These are phyloP conservation scores for Trichoderma afroharzianum DNA, from an alignment of 2,329 filamentous ascomycete species.

Conservation along the genomic window DNA sequence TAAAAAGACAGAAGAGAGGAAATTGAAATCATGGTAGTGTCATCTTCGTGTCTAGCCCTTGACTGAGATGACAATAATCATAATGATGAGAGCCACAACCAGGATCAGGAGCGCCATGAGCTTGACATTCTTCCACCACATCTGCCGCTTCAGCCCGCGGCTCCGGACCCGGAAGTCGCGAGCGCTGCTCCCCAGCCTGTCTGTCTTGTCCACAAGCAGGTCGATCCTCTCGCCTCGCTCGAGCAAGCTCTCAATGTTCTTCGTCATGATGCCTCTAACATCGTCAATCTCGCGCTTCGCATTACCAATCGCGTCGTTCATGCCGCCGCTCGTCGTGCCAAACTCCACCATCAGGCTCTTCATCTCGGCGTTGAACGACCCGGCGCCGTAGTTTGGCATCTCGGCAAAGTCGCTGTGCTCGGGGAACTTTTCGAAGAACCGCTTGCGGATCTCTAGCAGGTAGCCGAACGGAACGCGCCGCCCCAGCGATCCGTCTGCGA, in stretches of 20 bases:
- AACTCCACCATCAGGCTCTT: conserved; percentile 77
- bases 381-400: conserved; percentile 86
- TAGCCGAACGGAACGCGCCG: conserved; percentile 91
- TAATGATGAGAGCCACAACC: conserved; percentile 59
- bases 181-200: conserved; percentile 81
- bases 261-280: conserved; percentile 88
- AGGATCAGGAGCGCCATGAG: conserved; percentile 77
- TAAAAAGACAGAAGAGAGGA: neutral
- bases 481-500: conserved; percentile 76
- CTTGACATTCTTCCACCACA: conserved; percentile 99
- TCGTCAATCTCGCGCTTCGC: conserved; percentile 90
- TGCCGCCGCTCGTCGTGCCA: conserved; percentile 70
- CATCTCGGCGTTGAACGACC: conserved; percentile 77
- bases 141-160: conserved; percentile 79
- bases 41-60: conserved; percentile 37
- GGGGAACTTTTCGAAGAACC: conserved; percentile 72
- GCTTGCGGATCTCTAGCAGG: conserved; percentile 83
- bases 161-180: conserved; percentile 87
- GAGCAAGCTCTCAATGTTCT: conserved; percentile 86
- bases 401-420: conserved; percentile 66
- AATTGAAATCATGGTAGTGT: neutral
- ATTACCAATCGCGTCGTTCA: conserved; percentile 77
- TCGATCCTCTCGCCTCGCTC: conserved; percentile 93
- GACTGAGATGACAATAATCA: conserved; percentile 52
- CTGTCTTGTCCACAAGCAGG: conserved; percentile 93